Evolutionary conservation across 1,284 basidiomycete species (phyloP), one percentile per base, ranked within the genome.

Genomic region (Clitocybe nebularis): DNA sequence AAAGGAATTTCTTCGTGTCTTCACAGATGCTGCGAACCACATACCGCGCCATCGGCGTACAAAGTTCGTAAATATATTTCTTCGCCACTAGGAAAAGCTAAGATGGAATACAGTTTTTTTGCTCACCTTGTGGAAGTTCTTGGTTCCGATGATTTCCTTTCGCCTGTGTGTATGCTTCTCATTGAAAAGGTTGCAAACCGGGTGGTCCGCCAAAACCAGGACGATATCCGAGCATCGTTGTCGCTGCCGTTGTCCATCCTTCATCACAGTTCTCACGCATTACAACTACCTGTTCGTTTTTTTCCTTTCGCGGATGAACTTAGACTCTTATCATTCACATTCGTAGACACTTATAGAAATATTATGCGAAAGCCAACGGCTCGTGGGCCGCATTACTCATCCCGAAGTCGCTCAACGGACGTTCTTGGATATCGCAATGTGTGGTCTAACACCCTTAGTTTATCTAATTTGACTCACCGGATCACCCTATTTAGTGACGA

Each of bases 51-150:
- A 95, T 62, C 82, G 93, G 21, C 81, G 92, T 26, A 83, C 82
- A 46, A 84, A 81, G 84, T 92, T 45, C 25, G 77, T 73, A 21
- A 34, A 47, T n/a, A n/a, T n/a, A n/a, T 33, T 42, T 29, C 37
- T 47, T 32, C 19, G 40, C 23, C 20, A 11, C 42, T 20, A 37
- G 39, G 25, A 9, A 35, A 39, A 37, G 6, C n/a, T 16, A 32
- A 13, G n/a, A n/a, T n/a, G n/a, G n/a, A n/a, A 48, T 41, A 25
- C 51, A 89, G 91, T 44, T 94, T 99, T 68, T 98, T 96, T 66
- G 74, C 82, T 2, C 90, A 95, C 58, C 76, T 99, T n/a, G 78
- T 91, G 24, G 84, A 92, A 46, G 85, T 89, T 2, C 75, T 99
- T 8, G 93, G 91, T 6, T 68, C 85, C 1, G 68, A 75, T 7